phyloP scores from a whole-genome alignment of 352 stramenopile genomes.

The Phytophthora meadii region DNA sequence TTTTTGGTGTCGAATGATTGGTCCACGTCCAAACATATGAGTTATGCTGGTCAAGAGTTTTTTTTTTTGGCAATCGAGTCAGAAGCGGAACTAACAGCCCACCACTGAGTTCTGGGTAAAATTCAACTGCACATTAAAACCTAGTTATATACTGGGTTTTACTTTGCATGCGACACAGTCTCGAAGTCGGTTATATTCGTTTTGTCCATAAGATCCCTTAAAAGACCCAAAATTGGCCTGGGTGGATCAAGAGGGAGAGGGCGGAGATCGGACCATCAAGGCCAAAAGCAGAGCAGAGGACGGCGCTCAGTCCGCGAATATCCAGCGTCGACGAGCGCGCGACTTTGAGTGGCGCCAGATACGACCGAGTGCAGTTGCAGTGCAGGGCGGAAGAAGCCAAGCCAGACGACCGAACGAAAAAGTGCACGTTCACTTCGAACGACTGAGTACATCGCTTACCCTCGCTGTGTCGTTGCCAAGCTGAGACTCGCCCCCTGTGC shows the following conservation, averaged over 20 bases:
- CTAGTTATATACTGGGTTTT: not conserved
- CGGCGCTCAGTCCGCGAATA: conserved; percentile 21
- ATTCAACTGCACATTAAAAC: not conserved
- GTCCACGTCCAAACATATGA: conserved; percentile 2
- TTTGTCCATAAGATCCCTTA: no score
- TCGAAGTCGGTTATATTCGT: no score
- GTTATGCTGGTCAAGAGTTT: conserved; percentile 5
- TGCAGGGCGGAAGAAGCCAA: conserved; percentile 35
- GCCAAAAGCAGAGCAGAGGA: conserved; percentile 1
- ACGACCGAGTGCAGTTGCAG: conserved; percentile 5
- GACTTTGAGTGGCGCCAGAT: conserved; percentile 13
- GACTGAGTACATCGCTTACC: no score
- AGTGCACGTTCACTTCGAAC: conserved; percentile 15
- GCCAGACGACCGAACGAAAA: conserved; percentile 33
- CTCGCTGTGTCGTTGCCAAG: conserved; percentile 19
- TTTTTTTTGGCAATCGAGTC: conserved; percentile 20
- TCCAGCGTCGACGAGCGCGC: conserved; percentile 24
- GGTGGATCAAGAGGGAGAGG: conserved; percentile 29
- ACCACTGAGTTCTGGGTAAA: not conserved
- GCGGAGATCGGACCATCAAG: conserved; percentile 26
- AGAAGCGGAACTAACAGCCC: not conserved
- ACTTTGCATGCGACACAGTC: no score
- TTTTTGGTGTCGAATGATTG: not conserved
- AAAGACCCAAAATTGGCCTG: not conserved
- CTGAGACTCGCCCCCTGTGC: conserved; percentile 19